Evolutionary conservation across 1,284 basidiomycete genomes (phyloP), one percentile per base, ranked within the genome.

Genomic region (Ustilago sp.): DNA sequence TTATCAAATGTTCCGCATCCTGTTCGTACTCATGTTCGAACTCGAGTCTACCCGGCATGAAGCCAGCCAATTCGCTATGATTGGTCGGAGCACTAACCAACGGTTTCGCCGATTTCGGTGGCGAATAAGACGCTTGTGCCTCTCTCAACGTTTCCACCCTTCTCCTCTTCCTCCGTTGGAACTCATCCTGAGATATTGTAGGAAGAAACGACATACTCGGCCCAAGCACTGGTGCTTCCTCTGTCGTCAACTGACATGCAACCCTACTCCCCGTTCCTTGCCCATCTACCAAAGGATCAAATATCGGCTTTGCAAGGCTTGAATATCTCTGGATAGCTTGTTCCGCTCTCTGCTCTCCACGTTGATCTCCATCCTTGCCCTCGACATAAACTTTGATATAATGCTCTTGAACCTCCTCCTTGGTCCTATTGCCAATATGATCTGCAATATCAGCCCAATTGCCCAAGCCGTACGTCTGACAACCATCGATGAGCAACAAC

Each of bases 391-490:
- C 90, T 50, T 90, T 86, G 54, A 91, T 89, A 86, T 99, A 99
- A 87, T 99, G 96, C 60, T 91, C 88, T 87, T 96, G 93, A 32
- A 95, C 94, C 83, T 99, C 96, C 83, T 98, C 95, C 86, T 93
- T 95, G 8, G 94, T 93, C 61, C 95, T 90, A 51, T 95, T 97
- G 7, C 97, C 96, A 60, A 99, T 91, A 74, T 98, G 94, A 82
- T 97, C 95, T 2, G 95, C 93, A 58, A 97, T 94, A 83, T 96
- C 95, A 84, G 93, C 92, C 96, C 96, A 99, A 86, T 98, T 99
- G 13, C 97, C 97, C 28, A 99, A 87, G 1, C 96, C 96, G 83
- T 95, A 93, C 39, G 91, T 89, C 36, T 93, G 90, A 63, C 95
- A 92, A 11, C 95, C 97, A 68, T 97, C 94, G 59, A 98, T 89